Evolutionary conservation across 106 monocot species (phyloP), one percentile per base, ranked within the genome.

Genomic region (Platanthera guangdongensis): DNA sequence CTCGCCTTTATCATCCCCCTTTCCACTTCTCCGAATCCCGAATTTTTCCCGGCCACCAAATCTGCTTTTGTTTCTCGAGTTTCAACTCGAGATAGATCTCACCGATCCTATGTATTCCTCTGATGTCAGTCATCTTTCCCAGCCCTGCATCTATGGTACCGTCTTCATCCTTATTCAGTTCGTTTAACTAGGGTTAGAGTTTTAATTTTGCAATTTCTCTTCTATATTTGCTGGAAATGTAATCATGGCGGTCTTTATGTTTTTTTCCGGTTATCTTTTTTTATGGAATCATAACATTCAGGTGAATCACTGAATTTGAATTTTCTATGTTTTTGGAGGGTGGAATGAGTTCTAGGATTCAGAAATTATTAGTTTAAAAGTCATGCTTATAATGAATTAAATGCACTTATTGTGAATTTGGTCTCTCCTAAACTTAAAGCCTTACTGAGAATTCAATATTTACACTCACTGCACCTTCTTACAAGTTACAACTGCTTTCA

Each of bases 131-230:
- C 70, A 75, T 48, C 59, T 80, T 51, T 74, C 81, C 15, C 79
- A 65, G 53, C 69, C 78, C 49, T 86, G 84, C 79, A 68, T 84
- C 72, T 83, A 87, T n/a, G 86, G 88, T 88, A 78, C 69, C 12
- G 8, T 47, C 65, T 75, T 9, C 18, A 52, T 47, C 72, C 16
- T 15, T 45, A 0, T 30, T 22, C 68, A 30, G 32, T 16, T 47
- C 11, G 28, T 57, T 19, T 39, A 32, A 13, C 12, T 3, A 46
- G 49, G 18, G 15, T 65, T 73, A 6, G 25, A 2, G 39, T 39
- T 39, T 4, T 14, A 30, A 16, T 50, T 28, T 9, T 60, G 50
- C 52, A 19, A 8, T 76, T 39, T 75, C n/a, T 48, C 4, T 49
- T 14, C 10, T 76, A 15, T 48, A 16, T n/a, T 76, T 19, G 47